phyloP scores from a whole-genome alignment of 768 basidiomycete species.

The Leccinum subgranulosum region DNA sequence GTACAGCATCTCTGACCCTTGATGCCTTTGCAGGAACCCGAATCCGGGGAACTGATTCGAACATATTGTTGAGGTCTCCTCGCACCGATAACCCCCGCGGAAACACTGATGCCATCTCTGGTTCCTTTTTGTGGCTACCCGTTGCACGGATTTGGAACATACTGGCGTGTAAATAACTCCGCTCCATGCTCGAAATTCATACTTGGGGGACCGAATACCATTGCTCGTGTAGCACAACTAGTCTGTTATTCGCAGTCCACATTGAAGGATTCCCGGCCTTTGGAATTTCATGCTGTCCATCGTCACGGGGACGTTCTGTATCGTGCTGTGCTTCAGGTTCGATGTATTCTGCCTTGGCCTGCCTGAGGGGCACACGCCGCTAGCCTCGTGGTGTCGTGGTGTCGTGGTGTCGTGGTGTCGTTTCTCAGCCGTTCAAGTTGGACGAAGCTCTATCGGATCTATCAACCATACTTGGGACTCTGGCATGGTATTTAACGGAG shows the following conservation, averaged over 20 bases:
- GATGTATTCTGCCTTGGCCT: too few relatives aligned
- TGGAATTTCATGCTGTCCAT: neutral
- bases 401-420: too few relatives aligned
- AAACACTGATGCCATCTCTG: neutral
- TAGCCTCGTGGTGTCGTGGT: too few relatives aligned
- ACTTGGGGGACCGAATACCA: neutral
- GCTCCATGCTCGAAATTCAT: neutral
- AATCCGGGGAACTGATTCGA: conserved; percentile 1
- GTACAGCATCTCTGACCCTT: conserved; percentile 3
- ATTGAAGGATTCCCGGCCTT: neutral
- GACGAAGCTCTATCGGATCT: too few relatives aligned
- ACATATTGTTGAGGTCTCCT: neutral
- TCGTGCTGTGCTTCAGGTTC: too few relatives aligned
- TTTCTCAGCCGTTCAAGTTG: too few relatives aligned
- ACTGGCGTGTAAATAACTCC: neutral
- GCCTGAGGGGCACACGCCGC: too few relatives aligned
- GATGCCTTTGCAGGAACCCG: conserved; percentile 13
- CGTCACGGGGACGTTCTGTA: neutral
- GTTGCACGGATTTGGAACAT: neutral
- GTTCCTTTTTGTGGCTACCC: neutral
- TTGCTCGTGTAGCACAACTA: neutral
- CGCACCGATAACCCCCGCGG: neutral
- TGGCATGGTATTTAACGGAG: too few relatives aligned
- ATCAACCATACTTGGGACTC: too few relatives aligned
- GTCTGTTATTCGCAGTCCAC: neutral